A percentile compares a stretch with the other conserved stretches of the same genome.
Conservation (phyloP, 2,329 filamentous ascomycete genomes). For the Dryadomyces quercivorus region DNA sequence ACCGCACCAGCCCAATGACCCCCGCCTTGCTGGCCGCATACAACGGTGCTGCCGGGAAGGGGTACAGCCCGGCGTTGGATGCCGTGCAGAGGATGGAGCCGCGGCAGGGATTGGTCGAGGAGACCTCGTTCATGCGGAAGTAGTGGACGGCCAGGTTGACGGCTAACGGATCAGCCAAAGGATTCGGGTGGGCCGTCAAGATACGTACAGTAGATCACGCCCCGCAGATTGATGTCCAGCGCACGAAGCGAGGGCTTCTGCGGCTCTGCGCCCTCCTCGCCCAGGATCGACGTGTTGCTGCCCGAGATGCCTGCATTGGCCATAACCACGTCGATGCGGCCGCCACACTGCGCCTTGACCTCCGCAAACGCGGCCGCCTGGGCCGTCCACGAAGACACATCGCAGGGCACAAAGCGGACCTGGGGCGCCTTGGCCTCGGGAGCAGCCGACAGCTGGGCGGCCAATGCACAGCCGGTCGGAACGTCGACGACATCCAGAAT, state of each 20-base stretch:
- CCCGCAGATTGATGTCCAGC: constrained; percentile 25
- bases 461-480: constrained; percentile 13
- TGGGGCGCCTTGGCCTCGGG: constrained; percentile 12
- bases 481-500: constrained; percentile 21
- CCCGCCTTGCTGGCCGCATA: constrained; percentile 36
- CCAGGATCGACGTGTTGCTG: constrained; percentile 19
- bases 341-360: constrained; percentile 11
- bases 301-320: constrained; percentile 38
- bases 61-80: constrained; percentile 39
- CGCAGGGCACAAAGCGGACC: constrained; percentile 21
- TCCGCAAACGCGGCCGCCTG: constrained; percentile 18
- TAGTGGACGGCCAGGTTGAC: constrained; percentile 37
- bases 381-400: constrained; percentile 24
- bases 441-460: constrained; percentile 15
- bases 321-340: constrained; percentile 30
- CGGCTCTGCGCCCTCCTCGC: constrained; percentile 16
- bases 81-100: constrained; percentile 39
- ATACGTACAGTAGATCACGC: constrained; percentile 23
- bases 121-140: constrained; percentile 28
- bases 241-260: constrained; percentile 22
- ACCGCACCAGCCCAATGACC: constrained; percentile 37
- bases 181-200: no score
- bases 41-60: constrained; percentile 36
- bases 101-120: constrained; percentile 6
- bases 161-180: constrained; percentile 8